phyloP scores from a whole-genome alignment of 1,139 yeast genomes.

The Blastobotrys persicus region DNA sequence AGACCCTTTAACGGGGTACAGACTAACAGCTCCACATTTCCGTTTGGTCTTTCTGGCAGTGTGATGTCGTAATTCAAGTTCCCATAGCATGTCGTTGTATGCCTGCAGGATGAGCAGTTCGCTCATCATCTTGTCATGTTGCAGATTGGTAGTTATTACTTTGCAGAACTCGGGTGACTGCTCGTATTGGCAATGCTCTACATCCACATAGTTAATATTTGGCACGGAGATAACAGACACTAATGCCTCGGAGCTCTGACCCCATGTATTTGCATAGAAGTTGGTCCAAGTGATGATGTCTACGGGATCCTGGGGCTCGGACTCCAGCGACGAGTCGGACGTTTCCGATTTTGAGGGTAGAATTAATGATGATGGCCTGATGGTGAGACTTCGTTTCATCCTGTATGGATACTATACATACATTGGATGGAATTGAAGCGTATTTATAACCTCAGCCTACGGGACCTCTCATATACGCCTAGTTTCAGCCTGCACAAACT shows the following conservation, averaged over 20 bases:
- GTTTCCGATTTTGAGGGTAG: background rate
- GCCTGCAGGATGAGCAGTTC: slow-evolving; percentile 3
- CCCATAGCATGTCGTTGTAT: background rate
- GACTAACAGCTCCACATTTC: background rate
- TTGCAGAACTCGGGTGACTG: slow-evolving; percentile 6
- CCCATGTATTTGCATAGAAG: slow-evolving; percentile 7
- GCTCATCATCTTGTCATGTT: background rate
- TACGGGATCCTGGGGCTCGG: background rate
- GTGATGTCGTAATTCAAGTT: background rate
- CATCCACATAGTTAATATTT: slow-evolving; percentile 2
- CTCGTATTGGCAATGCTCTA: background rate
- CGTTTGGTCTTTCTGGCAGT: background rate
- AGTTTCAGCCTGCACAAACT: background rate
- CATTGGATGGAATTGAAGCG: background rate
- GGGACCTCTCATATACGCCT: background rate
- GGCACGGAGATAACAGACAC: background rate
- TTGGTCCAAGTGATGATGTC: slow-evolving; percentile 5
- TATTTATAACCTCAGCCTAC: background rate
- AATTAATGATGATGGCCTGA: background rate
- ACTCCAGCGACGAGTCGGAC: background rate
- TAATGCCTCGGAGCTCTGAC: background rate
- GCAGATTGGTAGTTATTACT: background rate
- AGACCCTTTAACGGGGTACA: background rate
- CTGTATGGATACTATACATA: too few relatives aligned
- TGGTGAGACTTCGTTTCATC: background rate